Evolutionary conservation across 2,329 filamentous ascomycete species (phyloP), one percentile per base, ranked within the genome.

Genomic region (Colletotrichum sp.): DNA sequence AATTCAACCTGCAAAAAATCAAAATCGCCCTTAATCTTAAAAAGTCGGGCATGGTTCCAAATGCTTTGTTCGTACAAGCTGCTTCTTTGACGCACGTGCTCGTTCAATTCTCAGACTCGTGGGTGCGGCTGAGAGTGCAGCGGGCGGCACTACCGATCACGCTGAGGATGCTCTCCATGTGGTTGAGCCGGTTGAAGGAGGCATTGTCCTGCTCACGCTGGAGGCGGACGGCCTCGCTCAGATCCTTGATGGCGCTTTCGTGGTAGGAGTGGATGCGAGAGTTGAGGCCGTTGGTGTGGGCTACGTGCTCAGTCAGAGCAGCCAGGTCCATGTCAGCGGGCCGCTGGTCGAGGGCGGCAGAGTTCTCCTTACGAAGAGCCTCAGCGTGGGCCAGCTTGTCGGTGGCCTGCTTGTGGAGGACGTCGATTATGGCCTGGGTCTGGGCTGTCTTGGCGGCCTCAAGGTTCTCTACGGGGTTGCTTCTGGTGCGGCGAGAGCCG

Each of bases 341-440:
- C 6, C 6, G 34, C 5, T 36, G 48, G 16, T 38, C 36, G 28
- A 28, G 18, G 28, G 60, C 8, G 3, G 18, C 24, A 16, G 36
- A n/a, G 62, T 48, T 62, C 26, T 71, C 73, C 8, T 38, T 21
- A 15, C 69, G 69, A 5, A 75, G 68, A n/a, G 38, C 15, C 15
- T 48, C 38, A 8, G 70, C 55, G 32, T 73, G 73, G 8, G 55
- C 24, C n/a, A 72, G 48, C 52, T 73, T 73, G 69, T 75, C 69
- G 12, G 16, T 26, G 24, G 71, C 43, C 15, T 30, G 30, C 24
- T 18, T 21, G 30, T 18, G 36, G 67, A 32, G 52, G 10, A 24
- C 3, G 24, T 67, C 56, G 28, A 62, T 64, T 3, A 32, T 52
- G 21, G 24, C 56, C 36, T n/a, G 52, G 38, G 62, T 26, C 15